These are phyloP conservation scores for Streptanthus diversifolius DNA, from an alignment of 345 rosid species.

Conservation along the genomic window DNA sequence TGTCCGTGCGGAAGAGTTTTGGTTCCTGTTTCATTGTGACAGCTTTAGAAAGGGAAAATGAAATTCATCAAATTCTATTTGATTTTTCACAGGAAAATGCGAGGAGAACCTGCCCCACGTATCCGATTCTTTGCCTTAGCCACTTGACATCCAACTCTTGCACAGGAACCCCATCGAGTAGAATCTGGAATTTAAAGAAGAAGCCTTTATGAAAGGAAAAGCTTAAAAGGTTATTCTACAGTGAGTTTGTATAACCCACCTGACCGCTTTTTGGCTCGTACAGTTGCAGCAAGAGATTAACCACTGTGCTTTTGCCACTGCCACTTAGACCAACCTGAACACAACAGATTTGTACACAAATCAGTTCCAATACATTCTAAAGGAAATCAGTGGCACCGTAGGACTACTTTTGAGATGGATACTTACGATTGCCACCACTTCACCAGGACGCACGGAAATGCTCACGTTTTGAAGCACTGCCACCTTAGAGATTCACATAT, in stretches of 20 bases:
- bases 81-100: neutral
- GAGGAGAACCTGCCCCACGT: conserved; percentile 75
- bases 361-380: neutral
- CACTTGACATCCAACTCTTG: conserved; percentile 80
- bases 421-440: conserved; percentile 87
- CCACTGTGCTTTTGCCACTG: conserved; percentile 94
- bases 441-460: conserved; percentile 66
- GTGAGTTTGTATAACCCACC: conserved; percentile 42
- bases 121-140: conserved; percentile 86
- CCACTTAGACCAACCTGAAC: conserved; percentile 96
- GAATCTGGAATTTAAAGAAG: conserved; percentile 48
- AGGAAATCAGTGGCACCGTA: conserved; percentile 1
- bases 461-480: conserved; percentile 61
- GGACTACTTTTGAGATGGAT: neutral
- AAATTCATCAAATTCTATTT: neutral
- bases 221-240: neutral
- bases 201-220: neutral
- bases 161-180: conserved; percentile 75
- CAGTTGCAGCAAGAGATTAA: conserved; percentile 79
- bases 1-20: conserved; percentile 84
- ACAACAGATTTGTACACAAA: conserved; percentile 15
- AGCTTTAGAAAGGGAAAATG: neutral
- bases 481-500: conserved; percentile 44
- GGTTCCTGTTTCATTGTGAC: conserved; percentile 59
- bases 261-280: conserved; percentile 87